phyloP scores from a whole-genome alignment of 768 basidiomycete genomes.

The Tylopilus balloui region DNA sequence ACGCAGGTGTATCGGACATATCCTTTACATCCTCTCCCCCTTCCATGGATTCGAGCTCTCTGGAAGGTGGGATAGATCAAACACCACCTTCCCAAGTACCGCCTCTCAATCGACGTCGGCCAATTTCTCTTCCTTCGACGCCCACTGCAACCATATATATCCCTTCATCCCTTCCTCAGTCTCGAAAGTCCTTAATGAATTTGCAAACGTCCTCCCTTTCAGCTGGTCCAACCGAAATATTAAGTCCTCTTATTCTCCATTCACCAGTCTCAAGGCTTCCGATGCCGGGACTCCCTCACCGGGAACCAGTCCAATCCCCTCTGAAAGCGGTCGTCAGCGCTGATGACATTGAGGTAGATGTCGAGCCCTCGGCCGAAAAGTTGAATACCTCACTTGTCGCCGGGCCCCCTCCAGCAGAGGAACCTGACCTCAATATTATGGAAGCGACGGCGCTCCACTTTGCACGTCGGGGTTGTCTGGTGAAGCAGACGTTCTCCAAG shows the following conservation, averaged over 20 bases:
- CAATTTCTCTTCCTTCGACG: slow-evolving; percentile 34
- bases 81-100: slow-evolving; percentile 24
- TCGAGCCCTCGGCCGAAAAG: slow-evolving; percentile 5
- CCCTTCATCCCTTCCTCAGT: slow-evolving; percentile 10
- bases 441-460: slow-evolving; percentile 42
- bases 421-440: slow-evolving; percentile 26
- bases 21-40: slow-evolving; percentile 17
- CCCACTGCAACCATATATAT: slow-evolving; percentile 23
- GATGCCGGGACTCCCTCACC: slow-evolving; percentile 16
- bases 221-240: slow-evolving; percentile 24
- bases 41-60: slow-evolving; percentile 3
- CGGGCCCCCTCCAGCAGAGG: slow-evolving; percentile 3
- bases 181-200: slow-evolving; percentile 21
- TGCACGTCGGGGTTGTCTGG: slow-evolving; percentile 34
- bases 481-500: slow-evolving; percentile 39
- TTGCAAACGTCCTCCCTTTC: slow-evolving; percentile 26
- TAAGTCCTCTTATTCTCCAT: slow-evolving; percentile 29
- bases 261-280: slow-evolving; percentile 23
- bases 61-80: slow-evolving; percentile 7
- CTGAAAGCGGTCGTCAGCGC: slow-evolving; percentile 17
- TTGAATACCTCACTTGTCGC: slow-evolving; percentile 1
- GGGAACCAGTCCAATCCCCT: slow-evolving; percentile 25
- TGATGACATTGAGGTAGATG: slow-evolving; percentile 8
- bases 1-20: background rate
- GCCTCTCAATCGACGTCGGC: slow-evolving; percentile 25